phyloP scores from a whole-genome alignment of 441 rosid genomes.

The Populus hybrid region DNA sequence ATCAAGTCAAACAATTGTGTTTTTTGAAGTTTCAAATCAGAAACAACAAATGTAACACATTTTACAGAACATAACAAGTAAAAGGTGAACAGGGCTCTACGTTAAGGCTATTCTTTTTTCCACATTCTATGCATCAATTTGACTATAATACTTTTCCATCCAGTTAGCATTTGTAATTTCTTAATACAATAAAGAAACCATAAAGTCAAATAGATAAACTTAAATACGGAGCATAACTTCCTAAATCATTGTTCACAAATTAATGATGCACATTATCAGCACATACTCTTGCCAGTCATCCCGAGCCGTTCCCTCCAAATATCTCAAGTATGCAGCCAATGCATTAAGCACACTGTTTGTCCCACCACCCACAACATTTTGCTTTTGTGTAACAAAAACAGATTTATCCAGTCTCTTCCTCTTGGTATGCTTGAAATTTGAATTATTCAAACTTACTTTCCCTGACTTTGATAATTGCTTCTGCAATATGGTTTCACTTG shows the following conservation, averaged over 20 bases:
- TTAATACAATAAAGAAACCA: background rate
- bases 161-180: background rate
- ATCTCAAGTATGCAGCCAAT: conserved; percentile 78
- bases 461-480: conserved; percentile 30
- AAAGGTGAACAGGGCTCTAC: background rate
- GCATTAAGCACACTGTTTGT: conserved; percentile 56
- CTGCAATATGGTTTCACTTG: conserved; percentile 51
- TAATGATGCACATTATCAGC: conserved; percentile 16
- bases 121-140: background rate
- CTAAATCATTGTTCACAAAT: background rate
- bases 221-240: background rate
- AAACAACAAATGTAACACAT: background rate
- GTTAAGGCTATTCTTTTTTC: background rate
- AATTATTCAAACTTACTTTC: conserved; percentile 18
- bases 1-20: conserved; percentile 14
- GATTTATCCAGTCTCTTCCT: conserved; percentile 47
- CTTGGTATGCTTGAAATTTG: conserved; percentile 20
- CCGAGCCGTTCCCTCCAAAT: conserved; percentile 78
- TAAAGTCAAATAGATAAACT: background rate
- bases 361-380: conserved; percentile 73
- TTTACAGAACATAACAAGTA: background rate
- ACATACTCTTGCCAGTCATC: conserved; percentile 93
- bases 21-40: background rate
- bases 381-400: conserved; percentile 54
- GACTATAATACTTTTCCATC: background rate